Evolutionary conservation across 768 basidiomycete genomes (phyloP), one percentile per base, ranked within the genome.

Genomic region (Dendrothele bispora): DNA sequence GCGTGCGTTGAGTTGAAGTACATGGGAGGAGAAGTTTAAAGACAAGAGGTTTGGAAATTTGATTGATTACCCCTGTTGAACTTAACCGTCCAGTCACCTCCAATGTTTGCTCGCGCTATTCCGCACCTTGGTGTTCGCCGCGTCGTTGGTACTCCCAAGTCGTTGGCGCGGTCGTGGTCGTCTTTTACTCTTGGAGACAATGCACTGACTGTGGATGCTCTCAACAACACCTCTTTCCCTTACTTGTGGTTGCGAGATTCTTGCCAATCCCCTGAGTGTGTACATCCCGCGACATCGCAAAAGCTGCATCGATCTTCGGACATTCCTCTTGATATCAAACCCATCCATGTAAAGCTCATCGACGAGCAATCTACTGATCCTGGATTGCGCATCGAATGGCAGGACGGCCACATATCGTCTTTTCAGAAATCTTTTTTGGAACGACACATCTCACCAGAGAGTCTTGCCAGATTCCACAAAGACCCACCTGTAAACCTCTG

Each of bases 241-340:
- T 84, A 79, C 57, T 65, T 82, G 46, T 94, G 91, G 84, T 78
- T 98, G 8, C 83, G 93, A 20, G 94, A 98, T 58, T 79, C 88
- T 0, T 97, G 93, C 55, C 81, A 79, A 48, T 91, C 87, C 34
- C 67, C 80, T 1, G 57, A 68, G 2, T 94, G 88, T 53, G 64
- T 95, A 7, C 89, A 97, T 55, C 84, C 89, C 0, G 78, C 83
- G 3, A 92, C 86, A 0, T 70, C 66, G 3, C 95, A 98, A 64
- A 90, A 90, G 57, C 71, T 92, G 0, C 83, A 83, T 58, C 69
- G 78, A 41, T 80, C 86, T 2, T 83, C 84, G 0, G 88, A 90
- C 55, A 67, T 89, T 20, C 76, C 81, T 0, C 39, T 62, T 10
- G 71, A 81, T 39, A 68, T 83, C 42, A 59, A 60, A 2, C 83